A percentile compares a stretch with the other conserved stretches of the same genome.
These are phyloP conservation scores for Apocynum venetum DNA, from an alignment of 257 asterid genomes.

Conservation along the genomic window DNA sequence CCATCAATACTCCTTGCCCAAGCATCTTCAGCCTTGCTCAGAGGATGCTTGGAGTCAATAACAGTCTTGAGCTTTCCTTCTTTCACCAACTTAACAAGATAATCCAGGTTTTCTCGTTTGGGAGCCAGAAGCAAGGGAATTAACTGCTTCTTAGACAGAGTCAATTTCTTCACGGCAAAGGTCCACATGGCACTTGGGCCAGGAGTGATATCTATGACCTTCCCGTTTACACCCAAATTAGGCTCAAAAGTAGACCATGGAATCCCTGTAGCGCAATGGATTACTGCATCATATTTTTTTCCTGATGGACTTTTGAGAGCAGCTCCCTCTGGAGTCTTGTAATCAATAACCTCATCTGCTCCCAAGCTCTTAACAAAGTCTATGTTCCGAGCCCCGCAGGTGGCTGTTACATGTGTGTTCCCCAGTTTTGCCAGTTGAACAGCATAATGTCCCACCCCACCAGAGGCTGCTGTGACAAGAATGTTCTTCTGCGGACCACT, in stretches of 20 bases:
- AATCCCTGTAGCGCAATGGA: conserved; percentile 46
- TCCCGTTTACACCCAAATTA: conserved; percentile 39
- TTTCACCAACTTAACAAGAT: conserved; percentile 46
- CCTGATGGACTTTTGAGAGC: conserved; percentile 63
- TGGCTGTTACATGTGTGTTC: conserved; percentile 61
- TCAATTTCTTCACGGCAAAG: conserved; percentile 35
- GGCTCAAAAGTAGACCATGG: conserved; percentile 60
- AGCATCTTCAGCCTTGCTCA: conserved; percentile 54
- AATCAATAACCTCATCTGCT: conserved; percentile 76
- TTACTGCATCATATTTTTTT: conserved; percentile 51
- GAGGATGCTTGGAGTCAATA: conserved; percentile 41
- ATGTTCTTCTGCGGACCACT: conserved; percentile 44
- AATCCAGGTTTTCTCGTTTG: conserved; percentile 32
- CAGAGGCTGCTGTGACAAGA: conserved; percentile 64
- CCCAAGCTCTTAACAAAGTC: conserved; percentile 60
- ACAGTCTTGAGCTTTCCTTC: conserved; percentile 62
- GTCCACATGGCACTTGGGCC: conserved; percentile 39
- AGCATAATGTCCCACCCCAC: conserved; percentile 75
- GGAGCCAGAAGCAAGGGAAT: conserved; percentile 29
- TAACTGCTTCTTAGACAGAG: conserved; percentile 45
- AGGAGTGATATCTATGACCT: conserved; percentile 54
- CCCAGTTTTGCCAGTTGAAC: conserved; percentile 78
- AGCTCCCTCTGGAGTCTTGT: conserved; percentile 58
- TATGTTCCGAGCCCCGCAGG: conserved; percentile 74
- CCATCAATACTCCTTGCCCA: conserved; percentile 59